Evolutionary conservation across 345 rosid species (phyloP).

Genomic region (Melastoma malabathricum): DNA sequence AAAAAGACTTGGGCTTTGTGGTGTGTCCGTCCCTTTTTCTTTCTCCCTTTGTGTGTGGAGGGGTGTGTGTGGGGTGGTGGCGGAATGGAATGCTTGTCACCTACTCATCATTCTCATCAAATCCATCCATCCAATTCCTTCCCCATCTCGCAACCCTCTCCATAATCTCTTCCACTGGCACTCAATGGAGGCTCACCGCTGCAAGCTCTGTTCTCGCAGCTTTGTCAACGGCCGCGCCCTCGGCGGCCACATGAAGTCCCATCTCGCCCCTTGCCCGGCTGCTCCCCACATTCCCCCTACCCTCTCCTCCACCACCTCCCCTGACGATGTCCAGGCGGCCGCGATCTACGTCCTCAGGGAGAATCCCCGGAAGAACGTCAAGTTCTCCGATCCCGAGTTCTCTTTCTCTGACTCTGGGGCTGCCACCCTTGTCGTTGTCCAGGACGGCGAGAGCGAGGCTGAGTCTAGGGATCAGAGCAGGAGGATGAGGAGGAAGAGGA

Average conservation of each 20-base stretch:
- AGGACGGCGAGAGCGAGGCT: constrained; percentile 56
- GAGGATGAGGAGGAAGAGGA: constrained; percentile 35
- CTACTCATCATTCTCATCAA: constrained; percentile 46
- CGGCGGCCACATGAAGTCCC: constrained; percentile 85
- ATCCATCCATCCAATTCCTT: constrained; percentile 9
- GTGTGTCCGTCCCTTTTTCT: no score
- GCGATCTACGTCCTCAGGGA: constrained; percentile 9
- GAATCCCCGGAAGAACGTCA: constrained; percentile 17
- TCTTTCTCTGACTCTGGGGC: no score
- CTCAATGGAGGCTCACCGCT: constrained; percentile 58
- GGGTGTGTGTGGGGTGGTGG: no score
- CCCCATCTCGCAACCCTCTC: constrained; percentile 2
- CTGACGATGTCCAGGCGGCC: no score
- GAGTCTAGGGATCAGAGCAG: constrained; percentile 55
- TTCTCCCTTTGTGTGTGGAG: constrained; percentile 21
- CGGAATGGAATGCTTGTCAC: constrained; percentile 62
- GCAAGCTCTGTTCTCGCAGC: constrained; percentile 53
- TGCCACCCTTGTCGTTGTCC: no score
- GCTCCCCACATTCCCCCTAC: no score
- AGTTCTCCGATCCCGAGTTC: constrained; percentile 50
- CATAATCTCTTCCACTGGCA: constrained; percentile 1
- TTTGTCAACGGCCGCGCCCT: constrained; percentile 69
- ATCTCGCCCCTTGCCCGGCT: constrained; percentile 22
- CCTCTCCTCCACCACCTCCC: no score
- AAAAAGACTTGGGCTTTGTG: no score